Evolutionary conservation across 345 rosid species (phyloP), one percentile per base, ranked within the genome.

Genomic region (Euphorbia lathyris): DNA sequence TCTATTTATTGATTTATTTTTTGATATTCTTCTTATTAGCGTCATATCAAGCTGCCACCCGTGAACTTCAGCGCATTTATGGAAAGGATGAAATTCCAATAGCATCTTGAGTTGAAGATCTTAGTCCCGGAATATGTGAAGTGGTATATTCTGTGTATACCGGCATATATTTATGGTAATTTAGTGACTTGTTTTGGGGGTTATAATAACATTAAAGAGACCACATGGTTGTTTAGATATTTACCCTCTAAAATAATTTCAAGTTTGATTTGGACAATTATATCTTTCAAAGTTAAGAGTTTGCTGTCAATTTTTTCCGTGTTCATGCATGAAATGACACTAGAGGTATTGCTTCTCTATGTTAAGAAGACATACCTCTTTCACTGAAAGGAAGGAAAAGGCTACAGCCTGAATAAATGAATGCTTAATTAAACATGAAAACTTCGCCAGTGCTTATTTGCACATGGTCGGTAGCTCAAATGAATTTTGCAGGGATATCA

Each of bases 1-100:
- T 12, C 12, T 6, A 32, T 16, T 63, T 43, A 11, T 72, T 34
- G 25, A n/a, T n/a, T n/a, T n/a, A n/a, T n/a, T n/a, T n/a, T n/a
- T n/a, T n/a, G n/a, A n/a, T n/a, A n/a, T n/a, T n/a, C n/a, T 63
- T 51, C 36, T 78, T 65, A 42, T 63, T 83, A 87, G 92, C 82
- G 63, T 87, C 92, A 53, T 85, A 78, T 60, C 86, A 85, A 83
- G 89, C 86, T 43, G 92, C 92, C 60, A 76, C 86, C 42, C 84
- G 86, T 36, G 89, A 85, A 71, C 86, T 87, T 66, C 85, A 83
- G 77, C 86, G 87, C 30, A 87, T 87, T 72, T 82, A 83, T 63
- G 92, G 89, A 40, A 87, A 78, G 77, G 87, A 85, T 60, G 85
- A 75, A 27, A 69, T 75, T 19, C 47, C 7, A 3, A 20, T 69